Evolutionary conservation across 257 asterid genomes (phyloP).

Genomic region (Buddleja alternifolia): DNA sequence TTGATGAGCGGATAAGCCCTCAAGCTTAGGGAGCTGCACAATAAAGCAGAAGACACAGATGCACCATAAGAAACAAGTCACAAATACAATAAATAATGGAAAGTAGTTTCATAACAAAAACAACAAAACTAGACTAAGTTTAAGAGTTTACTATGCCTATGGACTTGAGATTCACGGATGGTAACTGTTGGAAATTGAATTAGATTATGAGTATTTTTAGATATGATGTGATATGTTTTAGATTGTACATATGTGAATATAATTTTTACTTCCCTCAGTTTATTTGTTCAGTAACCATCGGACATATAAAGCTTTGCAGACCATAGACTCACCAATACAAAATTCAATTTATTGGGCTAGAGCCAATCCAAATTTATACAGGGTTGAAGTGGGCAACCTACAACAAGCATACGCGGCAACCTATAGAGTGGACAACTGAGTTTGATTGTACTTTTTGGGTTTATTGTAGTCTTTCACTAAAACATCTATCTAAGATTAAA

Average conservation of each 20-base stretch:
- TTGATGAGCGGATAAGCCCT: conserved; percentile 67
- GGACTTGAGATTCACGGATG: background rate
- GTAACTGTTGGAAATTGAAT: background rate
- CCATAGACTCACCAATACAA: too few relatives aligned
- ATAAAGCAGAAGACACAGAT: conserved; percentile 33
- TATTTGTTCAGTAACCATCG: too few relatives aligned
- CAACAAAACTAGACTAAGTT: background rate
- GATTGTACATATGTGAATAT: too few relatives aligned
- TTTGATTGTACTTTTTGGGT: background rate
- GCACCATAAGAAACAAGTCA: conserved; percentile 27
- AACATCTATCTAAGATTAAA: background rate
- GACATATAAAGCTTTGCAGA: too few relatives aligned
- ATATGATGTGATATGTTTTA: too few relatives aligned
- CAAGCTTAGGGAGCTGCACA: conserved; percentile 71
- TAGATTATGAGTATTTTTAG: too few relatives aligned
- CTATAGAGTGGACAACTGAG: too few relatives aligned
- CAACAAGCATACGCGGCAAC: too few relatives aligned
- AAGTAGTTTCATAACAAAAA: conserved; percentile 15
- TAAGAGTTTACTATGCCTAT: background rate
- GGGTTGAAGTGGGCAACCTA: too few relatives aligned
- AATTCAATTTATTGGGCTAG: too few relatives aligned
- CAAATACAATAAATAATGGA: background rate
- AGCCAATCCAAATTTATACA: too few relatives aligned
- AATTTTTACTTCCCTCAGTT: too few relatives aligned
- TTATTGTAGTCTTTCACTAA: background rate